phyloP scores from a whole-genome alignment of 768 basidiomycete species.

The Phanerochaete carnosa region DNA sequence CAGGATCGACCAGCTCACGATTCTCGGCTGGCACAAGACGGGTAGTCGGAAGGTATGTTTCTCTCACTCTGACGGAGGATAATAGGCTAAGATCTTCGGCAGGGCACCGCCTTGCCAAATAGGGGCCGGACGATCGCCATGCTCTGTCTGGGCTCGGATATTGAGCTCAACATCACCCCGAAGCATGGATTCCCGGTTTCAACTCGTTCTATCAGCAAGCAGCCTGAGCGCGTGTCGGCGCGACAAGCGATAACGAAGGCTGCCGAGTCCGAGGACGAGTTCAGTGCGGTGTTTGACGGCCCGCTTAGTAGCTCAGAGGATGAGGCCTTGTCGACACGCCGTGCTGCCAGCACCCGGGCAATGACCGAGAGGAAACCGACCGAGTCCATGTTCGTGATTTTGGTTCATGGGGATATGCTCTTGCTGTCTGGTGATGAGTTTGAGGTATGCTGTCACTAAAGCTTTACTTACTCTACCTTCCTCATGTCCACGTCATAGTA shows the following conservation, averaged over 20 bases:
- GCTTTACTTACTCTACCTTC: conserved; percentile 9
- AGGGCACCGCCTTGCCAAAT: neutral
- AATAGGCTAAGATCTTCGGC: neutral
- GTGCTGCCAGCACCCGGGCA: neutral
- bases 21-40: conserved; percentile 5
- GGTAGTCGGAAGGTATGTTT: conserved; percentile 10
- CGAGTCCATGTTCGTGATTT: conserved; percentile 23
- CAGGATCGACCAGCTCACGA: conserved; percentile 1
- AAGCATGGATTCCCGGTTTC: neutral
- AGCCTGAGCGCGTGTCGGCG: neutral
- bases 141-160: conserved; percentile 13
- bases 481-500: conserved; percentile 8
- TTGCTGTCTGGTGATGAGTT: conserved; percentile 36
- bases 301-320: neutral
- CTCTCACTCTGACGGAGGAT: neutral
- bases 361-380: conserved; percentile 2
- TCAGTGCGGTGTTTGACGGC: neutral
- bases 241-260: neutral
- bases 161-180: conserved; percentile 9
- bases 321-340: neutral
- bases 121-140: neutral
- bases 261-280: neutral
- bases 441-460: conserved; percentile 28
- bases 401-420: conserved; percentile 38
- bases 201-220: neutral